Evolutionary conservation across 495 filamentous ascomycete species (phyloP), one percentile per base, ranked within the genome.

Genomic region (Penicillium parvum): DNA sequence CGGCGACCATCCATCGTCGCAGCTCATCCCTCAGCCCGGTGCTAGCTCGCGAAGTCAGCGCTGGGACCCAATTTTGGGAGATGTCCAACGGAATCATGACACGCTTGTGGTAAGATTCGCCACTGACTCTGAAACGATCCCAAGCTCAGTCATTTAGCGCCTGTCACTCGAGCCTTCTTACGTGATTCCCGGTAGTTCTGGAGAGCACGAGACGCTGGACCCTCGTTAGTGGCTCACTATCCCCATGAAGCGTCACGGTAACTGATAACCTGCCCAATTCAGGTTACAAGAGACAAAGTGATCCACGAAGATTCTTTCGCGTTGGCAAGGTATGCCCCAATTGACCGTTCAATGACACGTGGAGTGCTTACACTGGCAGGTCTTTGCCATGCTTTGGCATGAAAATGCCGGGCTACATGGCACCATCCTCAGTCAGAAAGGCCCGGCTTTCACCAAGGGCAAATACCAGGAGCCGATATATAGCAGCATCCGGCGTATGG

Each of bases 361-460:
- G n/a, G n/a, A n/a, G n/a, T n/a, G n/a, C n/a, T n/a, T n/a, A n/a
- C n/a, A 8, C 10, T 5, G 1, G 20, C 38, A 63, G 60, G 57
- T 66, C 3, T 69, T 69, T 22, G 32, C 53, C 1, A 51, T 65
- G 32, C 47, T 61, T n/a, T 65, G 61, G 57, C 52, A 60, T 32
- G 57, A 66, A 45, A 58, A 55, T 41, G 46, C 33, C 15, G 54
- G 43, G 4, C 27, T 21, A 2, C 43, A 47, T 32, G 49, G 32
- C 5, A 47, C 44, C 9, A 28, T 28, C 3, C 12, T 36, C 8
- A 60, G 50, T 22, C 37, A 51, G 18, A 53, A 41, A 34, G 26
- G 17, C 36, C 12, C 40, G 3, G 17, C 16, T 1, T 47, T 38
- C 25, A 47, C 33, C 17, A n/a, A 7, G 10, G 60, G 55, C n/a